Percentiles rank a stretch among this genome's conserved stretches.
Evolutionary conservation across 2,329 filamentous ascomycete species (phyloP).

Genomic region (Pseudocercospora ulei): DNA sequence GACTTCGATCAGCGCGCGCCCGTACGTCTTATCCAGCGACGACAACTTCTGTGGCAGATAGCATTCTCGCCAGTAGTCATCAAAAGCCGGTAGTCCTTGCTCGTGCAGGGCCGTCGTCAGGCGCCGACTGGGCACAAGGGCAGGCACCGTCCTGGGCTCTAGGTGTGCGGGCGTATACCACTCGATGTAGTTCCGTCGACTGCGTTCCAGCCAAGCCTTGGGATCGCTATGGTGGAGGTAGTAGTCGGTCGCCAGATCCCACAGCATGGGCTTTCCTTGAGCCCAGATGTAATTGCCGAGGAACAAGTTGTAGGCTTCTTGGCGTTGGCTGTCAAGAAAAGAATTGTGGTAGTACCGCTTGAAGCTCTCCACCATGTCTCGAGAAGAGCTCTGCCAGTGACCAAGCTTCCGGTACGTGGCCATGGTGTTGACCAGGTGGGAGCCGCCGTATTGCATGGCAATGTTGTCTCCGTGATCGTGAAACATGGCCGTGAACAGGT

Average conservation of each 20-base stretch:
- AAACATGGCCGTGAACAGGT: conserved; percentile 93
- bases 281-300: conserved; percentile 88
- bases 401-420: conserved; percentile 98
- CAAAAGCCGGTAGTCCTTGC: conserved; percentile 51
- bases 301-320: conserved; percentile 96
- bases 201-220: conserved; percentile 56
- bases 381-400: conserved; percentile 93
- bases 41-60: conserved; percentile 82
- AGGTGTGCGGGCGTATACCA: conserved; percentile 77
- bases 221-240: conserved; percentile 89
- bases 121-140: conserved; percentile 22
- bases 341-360: conserved; percentile 99
- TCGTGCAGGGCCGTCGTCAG: conserved; percentile 8
- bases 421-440: conserved; percentile 97
- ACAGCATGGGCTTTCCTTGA: conserved; percentile 85
- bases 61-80: conserved; percentile 97
- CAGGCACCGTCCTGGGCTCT: conserved; percentile 52
- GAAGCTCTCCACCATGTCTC: conserved; percentile 98
- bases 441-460: conserved; percentile 93
- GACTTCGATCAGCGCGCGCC: conserved; percentile 66
- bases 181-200: conserved; percentile 62
- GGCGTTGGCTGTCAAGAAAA: conserved; percentile 91
- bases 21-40: conserved; percentile 83
- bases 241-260: conserved; percentile 91
- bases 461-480: conserved; percentile 97